phyloP scores from a whole-genome alignment of 805 yeast genomes.

The Candida cerambycidarum region DNA sequence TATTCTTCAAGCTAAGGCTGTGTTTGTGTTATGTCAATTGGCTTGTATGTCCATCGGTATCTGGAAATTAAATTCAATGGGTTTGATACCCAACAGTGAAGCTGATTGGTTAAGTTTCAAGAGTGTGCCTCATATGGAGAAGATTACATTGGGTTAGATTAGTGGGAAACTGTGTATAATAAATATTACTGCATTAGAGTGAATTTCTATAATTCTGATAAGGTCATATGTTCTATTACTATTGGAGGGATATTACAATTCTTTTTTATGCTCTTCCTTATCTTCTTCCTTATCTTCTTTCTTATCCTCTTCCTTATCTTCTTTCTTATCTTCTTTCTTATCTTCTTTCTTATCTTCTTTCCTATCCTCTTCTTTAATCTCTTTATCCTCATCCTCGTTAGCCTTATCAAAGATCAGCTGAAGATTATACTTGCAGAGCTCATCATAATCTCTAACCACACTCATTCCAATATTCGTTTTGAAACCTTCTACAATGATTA shows the following conservation, averaged over 20 bases:
- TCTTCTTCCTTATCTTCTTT: no score
- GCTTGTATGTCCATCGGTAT: conserved; percentile 71
- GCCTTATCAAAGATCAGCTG: conserved; percentile 70
- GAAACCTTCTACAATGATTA: conserved; percentile 84
- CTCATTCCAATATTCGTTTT: conserved; percentile 87
- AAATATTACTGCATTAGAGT: no score
- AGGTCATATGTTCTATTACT: no score
- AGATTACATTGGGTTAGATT: conserved; percentile 16
- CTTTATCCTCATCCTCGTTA: neutral
- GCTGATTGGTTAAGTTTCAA: conserved; percentile 97
- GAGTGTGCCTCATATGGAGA: conserved; percentile 9
- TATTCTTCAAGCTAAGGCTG: conserved; percentile 25
- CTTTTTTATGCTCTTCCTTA: no score
- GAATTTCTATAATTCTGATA: no score
- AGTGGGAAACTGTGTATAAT: no score
- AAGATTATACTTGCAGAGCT: conserved; percentile 68
- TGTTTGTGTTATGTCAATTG: conserved; percentile 42
- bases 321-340: neutral
- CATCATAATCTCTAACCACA: conserved; percentile 66
- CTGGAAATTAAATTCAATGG: conserved; percentile 86
- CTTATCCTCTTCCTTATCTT: no score
- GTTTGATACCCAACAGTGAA: conserved; percentile 79
- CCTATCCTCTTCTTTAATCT: neutral
- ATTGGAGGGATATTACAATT: no score
- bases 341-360: neutral